phyloP scores from a whole-genome alignment of 768 basidiomycete species.

The Trametes coccinea region DNA sequence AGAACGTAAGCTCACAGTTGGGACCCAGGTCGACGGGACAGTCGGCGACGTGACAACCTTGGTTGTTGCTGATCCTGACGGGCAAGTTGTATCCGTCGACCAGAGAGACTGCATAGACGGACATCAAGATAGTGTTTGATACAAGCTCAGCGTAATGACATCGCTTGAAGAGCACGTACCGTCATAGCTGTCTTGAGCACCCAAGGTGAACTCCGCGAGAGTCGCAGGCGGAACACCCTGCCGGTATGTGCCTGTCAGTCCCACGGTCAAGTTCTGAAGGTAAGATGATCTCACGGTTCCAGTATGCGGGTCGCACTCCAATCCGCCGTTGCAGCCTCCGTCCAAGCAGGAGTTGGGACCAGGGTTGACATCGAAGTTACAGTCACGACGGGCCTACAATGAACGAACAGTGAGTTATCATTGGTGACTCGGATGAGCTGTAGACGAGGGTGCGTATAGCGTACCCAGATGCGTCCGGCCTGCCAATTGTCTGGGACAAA shows the following conservation, averaged over 20 bases:
- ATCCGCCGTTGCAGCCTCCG: constrained; percentile 45
- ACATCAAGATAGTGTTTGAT: not conserved
- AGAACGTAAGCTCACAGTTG: constrained; percentile 34
- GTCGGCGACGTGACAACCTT: constrained; percentile 36
- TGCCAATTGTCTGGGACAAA: constrained; percentile 41
- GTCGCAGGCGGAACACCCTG: constrained; percentile 39
- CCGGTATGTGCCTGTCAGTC: not conserved
- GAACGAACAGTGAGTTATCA: not conserved
- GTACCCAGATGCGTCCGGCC: constrained; percentile 42
- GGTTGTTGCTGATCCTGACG: constrained; percentile 34
- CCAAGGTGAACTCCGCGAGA: constrained; percentile 39
- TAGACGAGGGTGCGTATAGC: not conserved
- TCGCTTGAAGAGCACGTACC: constrained; percentile 18
- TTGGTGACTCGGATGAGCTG: not conserved
- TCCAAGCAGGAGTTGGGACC: constrained; percentile 35
- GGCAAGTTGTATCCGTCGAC: constrained; percentile 39
- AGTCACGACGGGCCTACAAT: constrained; percentile 39
- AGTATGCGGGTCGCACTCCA: constrained; percentile 36
- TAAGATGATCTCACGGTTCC: constrained; percentile 35
- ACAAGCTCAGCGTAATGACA: not conserved
- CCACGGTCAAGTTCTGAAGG: not conserved
- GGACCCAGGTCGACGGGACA: constrained; percentile 41
- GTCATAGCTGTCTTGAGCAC: constrained; percentile 36
- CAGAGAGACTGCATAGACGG: constrained; percentile 28
- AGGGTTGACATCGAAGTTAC: constrained; percentile 34